Conservation (phyloP, 805 yeast species). For the Wickerhamomyces strasburgensis region DNA sequence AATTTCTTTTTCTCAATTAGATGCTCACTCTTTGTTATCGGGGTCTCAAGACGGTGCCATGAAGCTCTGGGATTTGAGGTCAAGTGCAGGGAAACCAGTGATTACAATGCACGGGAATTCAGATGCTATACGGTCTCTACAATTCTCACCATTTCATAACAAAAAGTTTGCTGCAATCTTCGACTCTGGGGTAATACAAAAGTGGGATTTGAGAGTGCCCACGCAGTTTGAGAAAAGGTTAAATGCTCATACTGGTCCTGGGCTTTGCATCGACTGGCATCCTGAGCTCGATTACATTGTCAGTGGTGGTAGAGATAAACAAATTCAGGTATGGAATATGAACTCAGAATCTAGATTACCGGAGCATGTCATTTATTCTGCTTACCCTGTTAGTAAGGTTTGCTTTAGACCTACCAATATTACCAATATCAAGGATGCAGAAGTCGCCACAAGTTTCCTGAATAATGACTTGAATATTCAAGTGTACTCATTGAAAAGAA, state of each 20-base stretch:
- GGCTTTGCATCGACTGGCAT: constrained; percentile 83
- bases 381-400: constrained; percentile 75
- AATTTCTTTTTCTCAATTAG: constrained; percentile 35
- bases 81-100: constrained; percentile 40
- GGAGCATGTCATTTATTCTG: constrained; percentile 64
- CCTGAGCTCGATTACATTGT: constrained; percentile 75
- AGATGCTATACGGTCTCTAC: constrained; percentile 62
- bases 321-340: constrained; percentile 73
- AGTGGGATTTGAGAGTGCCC: constrained; percentile 80
- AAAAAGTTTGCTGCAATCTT: constrained; percentile 70
- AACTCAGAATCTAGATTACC: constrained; percentile 43
- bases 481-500: constrained; percentile 65
- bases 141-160: constrained; percentile 48
- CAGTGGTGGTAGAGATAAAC: constrained; percentile 91
- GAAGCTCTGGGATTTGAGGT: constrained; percentile 68
- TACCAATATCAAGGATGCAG: constrained; percentile 46
- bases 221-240: constrained; percentile 59
- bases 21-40: constrained; percentile 38
- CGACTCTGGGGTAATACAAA: constrained; percentile 83
- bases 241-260: constrained; percentile 91
- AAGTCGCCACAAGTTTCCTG: constrained; percentile 67
- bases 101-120: constrained; percentile 54
- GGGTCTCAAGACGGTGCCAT: constrained; percentile 82
- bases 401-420: constrained; percentile 51
- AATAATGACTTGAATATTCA: constrained; percentile 65